Conservation (phyloP, 192 early-diverging fungal species). For the Ambispora gerdemannii region DNA sequence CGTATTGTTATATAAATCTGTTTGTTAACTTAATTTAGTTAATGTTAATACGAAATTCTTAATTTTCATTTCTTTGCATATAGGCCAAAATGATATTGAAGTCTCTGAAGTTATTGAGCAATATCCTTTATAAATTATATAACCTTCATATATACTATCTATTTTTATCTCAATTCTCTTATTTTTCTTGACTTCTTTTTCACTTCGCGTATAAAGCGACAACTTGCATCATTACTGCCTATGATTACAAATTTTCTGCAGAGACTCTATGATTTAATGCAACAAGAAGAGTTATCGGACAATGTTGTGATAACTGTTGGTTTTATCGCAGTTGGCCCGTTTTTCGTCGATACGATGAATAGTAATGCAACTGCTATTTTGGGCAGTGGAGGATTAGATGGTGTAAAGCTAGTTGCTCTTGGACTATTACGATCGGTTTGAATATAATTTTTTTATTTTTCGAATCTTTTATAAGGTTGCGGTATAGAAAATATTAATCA, state of each 20-base stretch:
- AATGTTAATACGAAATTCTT: too few species aligned
- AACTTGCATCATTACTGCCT: conserved; percentile 12
- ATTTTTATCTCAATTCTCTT: not conserved
- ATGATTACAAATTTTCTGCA: conserved; percentile 25
- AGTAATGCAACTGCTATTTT: conserved; percentile 24
- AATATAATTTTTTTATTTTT: not conserved
- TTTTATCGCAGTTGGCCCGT: conserved; percentile 47
- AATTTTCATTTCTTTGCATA: not conserved
- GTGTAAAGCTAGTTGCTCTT: conserved; percentile 34
- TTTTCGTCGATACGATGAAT: conserved; percentile 46
- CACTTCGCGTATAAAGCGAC: conserved; percentile 22
- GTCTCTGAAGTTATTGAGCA: conserved; percentile 9
- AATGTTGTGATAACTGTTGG: conserved; percentile 44
- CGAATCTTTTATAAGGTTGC: too few species aligned
- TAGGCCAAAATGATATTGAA: conserved; percentile 15
- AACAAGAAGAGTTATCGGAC: conserved; percentile 46
- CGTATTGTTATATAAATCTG: not conserved
- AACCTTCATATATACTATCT: too few species aligned
- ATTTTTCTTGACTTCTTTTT: not conserved
- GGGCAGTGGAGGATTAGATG: conserved; percentile 35
- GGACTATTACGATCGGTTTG: conserved; percentile 34
- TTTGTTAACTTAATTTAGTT: too few species aligned
- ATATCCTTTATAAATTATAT: conserved; percentile 23
- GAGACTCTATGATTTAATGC: conserved; percentile 26
- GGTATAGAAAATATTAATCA: too few species aligned